phyloP scores from a whole-genome alignment of 1,139 yeast genomes.

The Taphrina sp. region DNA sequence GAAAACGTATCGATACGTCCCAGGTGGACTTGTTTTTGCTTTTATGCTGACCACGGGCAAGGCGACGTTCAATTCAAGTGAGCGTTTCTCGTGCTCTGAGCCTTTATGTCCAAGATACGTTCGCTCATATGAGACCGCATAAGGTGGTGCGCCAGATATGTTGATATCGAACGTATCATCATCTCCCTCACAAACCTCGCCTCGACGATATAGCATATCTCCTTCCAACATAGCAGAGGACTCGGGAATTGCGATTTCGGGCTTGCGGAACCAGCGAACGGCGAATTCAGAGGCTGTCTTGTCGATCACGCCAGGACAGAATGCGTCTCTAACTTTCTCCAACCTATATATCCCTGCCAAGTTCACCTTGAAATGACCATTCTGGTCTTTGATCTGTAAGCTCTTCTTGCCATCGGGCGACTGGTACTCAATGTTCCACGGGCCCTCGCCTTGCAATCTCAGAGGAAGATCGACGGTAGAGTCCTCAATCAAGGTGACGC shows the following conservation, averaged over 20 bases:
- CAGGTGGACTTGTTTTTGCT: constrained; percentile 48
- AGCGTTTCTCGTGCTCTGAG: constrained; percentile 47
- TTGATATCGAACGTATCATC: constrained; percentile 54
- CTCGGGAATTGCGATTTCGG: constrained; percentile 50
- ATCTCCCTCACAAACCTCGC: constrained; percentile 52
- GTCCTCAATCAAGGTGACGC: constrained; percentile 53
- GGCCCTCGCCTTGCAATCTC: constrained; percentile 52
- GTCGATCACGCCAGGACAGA: constrained; percentile 63
- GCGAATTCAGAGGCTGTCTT: constrained; percentile 46
- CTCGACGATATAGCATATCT: constrained; percentile 42
- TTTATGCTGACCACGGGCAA: constrained; percentile 53
- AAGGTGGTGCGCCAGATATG: constrained; percentile 66
- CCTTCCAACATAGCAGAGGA: constrained; percentile 40
- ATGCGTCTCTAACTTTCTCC: constrained; percentile 59
- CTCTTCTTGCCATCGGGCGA: constrained; percentile 33
- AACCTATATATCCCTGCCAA: constrained; percentile 66
- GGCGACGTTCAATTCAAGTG: constrained; percentile 51
- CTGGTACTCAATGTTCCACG: constrained; percentile 33
- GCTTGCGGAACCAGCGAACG: constrained; percentile 58
- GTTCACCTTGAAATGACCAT: constrained; percentile 47
- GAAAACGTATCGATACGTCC: constrained; percentile 62
- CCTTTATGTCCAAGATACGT: constrained; percentile 30
- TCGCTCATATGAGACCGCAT: constrained; percentile 61
- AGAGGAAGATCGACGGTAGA: constrained; percentile 59
- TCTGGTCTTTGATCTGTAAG: constrained; percentile 38